These are phyloP conservation scores for Metschnikowia anglica DNA, from an alignment of 805 yeast species.

Conservation along the genomic window DNA sequence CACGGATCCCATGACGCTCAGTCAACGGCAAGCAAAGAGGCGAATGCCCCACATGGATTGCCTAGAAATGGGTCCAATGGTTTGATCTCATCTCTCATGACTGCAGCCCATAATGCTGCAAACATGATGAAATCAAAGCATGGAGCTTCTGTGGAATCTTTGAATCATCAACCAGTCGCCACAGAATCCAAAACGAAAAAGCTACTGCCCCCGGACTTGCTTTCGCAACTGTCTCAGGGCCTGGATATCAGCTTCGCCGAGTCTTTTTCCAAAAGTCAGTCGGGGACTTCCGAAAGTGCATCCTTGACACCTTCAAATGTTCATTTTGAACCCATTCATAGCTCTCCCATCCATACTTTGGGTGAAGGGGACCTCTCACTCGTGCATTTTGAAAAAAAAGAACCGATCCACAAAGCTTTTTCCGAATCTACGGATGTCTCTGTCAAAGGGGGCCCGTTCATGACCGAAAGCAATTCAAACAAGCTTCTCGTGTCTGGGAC, in stretches of 20 bases:
- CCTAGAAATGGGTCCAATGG: constrained; percentile 28
- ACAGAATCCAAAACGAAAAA: neutral
- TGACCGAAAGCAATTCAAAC: constrained; percentile 22
- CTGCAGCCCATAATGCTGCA: constrained; percentile 51
- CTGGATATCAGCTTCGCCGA: constrained; percentile 3
- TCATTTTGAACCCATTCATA: constrained; percentile 48
- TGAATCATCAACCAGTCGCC: neutral
- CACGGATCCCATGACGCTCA: constrained; percentile 2
- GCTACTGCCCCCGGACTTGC: neutral
- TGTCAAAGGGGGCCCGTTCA: constrained; percentile 12
- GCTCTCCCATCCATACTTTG: constrained; percentile 46
- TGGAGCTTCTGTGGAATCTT: constrained; percentile 4
- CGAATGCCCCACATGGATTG: neutral
- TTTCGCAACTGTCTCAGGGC: neutral
- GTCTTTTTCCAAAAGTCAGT: neutral
- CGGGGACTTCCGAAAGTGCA: constrained; percentile 1
- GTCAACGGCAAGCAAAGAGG: neutral
- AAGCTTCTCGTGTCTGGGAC: constrained; percentile 22
- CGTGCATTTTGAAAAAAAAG: constrained; percentile 24
- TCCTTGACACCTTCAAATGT: constrained; percentile 30
- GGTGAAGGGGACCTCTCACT: constrained; percentile 50
- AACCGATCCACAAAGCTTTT: neutral
- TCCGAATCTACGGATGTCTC: constrained; percentile 7
- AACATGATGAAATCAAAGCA: constrained; percentile 20
- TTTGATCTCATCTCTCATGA: constrained; percentile 42